Evolutionary conservation across 768 basidiomycete genomes (phyloP).

Genomic region (Mycena olivaceomarginata): DNA sequence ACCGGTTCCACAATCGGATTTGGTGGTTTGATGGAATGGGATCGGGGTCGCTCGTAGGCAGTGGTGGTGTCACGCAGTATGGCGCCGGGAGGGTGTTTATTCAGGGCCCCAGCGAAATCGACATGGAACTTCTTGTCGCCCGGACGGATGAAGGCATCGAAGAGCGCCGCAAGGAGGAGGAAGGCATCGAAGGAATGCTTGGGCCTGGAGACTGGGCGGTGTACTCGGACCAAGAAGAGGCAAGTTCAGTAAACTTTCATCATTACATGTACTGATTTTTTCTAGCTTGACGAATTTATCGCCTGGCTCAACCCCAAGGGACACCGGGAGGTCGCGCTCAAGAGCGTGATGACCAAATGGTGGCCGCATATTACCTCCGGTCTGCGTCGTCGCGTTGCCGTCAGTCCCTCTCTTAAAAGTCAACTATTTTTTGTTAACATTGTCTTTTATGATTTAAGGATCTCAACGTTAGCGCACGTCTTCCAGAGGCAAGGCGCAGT

Average conservation of each 20-base stretch:
- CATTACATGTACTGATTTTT: conserved; percentile 38
- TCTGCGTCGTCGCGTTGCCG: conserved; percentile 83
- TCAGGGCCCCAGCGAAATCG: conserved; percentile 93
- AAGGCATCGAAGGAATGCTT: conserved; percentile 86
- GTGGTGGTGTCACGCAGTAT: conserved; percentile 87
- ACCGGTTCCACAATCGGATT: conserved; percentile 95
- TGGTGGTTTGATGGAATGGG: conserved; percentile 99
- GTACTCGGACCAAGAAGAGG: conserved; percentile 92
- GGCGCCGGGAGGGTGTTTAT: conserved; percentile 94
- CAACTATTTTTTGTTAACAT: conserved; percentile 29
- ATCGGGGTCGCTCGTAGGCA: conserved; percentile 84
- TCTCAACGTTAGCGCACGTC: conserved; percentile 78
- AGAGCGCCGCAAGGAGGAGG: conserved; percentile 82
- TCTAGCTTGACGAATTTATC: conserved; percentile 87
- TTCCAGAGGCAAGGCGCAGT: conserved; percentile 89
- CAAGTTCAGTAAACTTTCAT: conserved; percentile 57
- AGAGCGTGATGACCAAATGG: conserved; percentile 87
- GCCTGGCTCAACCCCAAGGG: conserved; percentile 96
- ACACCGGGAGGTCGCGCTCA: conserved; percentile 88
- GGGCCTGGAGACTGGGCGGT: conserved; percentile 92
- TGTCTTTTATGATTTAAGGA: conserved; percentile 68
- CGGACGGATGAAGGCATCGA: conserved; percentile 76
- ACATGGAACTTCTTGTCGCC: conserved; percentile 81
- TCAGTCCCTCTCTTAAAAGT: conserved; percentile 60
- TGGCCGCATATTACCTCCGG: conserved; percentile 90